These are phyloP conservation scores for Hypericum androsaemum DNA, from an alignment of 345 rosid species.

Conservation along the genomic window DNA sequence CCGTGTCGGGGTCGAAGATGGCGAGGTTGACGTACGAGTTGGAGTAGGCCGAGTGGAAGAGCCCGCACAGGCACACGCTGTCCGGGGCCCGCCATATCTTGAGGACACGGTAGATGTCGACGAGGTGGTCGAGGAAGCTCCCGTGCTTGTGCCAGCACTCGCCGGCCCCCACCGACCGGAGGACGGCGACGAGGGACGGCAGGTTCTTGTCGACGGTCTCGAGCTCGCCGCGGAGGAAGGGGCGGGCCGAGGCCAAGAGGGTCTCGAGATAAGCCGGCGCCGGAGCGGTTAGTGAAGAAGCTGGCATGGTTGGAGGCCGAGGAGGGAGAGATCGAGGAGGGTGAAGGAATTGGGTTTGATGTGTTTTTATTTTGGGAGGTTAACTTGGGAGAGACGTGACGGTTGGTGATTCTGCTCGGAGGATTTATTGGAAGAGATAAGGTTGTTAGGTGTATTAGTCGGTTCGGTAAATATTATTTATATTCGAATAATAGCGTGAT, in stretches of 20 bases:
- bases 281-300: too few relatives aligned
- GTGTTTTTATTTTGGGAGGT: too few relatives aligned
- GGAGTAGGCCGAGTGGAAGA: conserved; percentile 94
- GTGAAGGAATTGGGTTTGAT: too few relatives aligned
- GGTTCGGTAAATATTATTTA: too few relatives aligned
- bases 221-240: conserved; percentile 88
- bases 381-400: too few relatives aligned
- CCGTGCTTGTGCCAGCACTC: conserved; percentile 99
- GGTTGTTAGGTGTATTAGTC: too few relatives aligned
- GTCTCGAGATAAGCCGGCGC: conserved; percentile 7
- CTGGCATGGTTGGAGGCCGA: too few relatives aligned
- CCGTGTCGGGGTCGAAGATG: conserved; percentile 74
- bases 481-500: too few relatives aligned
- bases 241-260: conserved; percentile 54
- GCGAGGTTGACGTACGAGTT: conserved; percentile 87
- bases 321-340: too few relatives aligned
- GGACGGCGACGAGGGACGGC: conserved; percentile 53
- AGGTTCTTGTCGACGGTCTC: conserved; percentile 48
- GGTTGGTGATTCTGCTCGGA: too few relatives aligned
- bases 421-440: too few relatives aligned
- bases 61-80: conserved; percentile 77
- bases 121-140: conserved; percentile 73
- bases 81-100: conserved; percentile 77
- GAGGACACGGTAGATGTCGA: conserved; percentile 74
- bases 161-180: conserved; percentile 87